Conservation (phyloP, 495 filamentous ascomycete species). For the Neurospora sp. region DNA sequence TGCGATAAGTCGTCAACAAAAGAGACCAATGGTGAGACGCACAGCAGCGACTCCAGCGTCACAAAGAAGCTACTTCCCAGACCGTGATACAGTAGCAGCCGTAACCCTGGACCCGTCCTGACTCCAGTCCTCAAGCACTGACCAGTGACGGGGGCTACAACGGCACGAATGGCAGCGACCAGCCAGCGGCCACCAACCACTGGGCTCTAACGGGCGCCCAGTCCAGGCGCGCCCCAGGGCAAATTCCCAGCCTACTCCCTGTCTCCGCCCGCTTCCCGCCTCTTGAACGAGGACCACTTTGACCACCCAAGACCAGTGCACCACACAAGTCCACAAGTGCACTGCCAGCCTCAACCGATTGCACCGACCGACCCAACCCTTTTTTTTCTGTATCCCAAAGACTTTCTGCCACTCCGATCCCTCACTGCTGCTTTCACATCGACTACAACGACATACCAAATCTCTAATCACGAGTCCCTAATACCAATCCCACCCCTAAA, state of each 20-base stretch:
- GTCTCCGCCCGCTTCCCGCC: not conserved
- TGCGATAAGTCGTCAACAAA: not conserved
- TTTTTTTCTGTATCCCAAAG: not conserved
- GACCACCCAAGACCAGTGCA: not conserved
- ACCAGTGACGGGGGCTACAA: not conserved
- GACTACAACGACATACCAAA: not conserved
- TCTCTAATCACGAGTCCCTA: not conserved
- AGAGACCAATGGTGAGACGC: not conserved
- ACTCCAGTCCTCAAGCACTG: not conserved
- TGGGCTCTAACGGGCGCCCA: not conserved
- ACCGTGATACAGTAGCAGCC: not conserved
- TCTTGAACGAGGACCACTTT: not conserved
- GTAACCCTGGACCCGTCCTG: not conserved
- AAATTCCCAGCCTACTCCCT: not conserved
- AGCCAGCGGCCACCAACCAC: not conserved
- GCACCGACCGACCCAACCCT: not conserved
- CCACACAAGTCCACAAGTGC: too few relatives aligned
- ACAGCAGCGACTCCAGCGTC: not conserved
- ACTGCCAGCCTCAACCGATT: not conserved
- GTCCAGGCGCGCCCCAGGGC: not conserved
- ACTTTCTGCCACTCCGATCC: not conserved
- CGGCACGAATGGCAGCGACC: not conserved
- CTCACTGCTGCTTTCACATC: not conserved
- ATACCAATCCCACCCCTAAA: conserved; percentile 10
- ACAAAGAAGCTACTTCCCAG: not conserved